Base-by-base conservation (phyloP, 176 grass and related monocot genomes). In the Oryza glumipatula region DNA sequence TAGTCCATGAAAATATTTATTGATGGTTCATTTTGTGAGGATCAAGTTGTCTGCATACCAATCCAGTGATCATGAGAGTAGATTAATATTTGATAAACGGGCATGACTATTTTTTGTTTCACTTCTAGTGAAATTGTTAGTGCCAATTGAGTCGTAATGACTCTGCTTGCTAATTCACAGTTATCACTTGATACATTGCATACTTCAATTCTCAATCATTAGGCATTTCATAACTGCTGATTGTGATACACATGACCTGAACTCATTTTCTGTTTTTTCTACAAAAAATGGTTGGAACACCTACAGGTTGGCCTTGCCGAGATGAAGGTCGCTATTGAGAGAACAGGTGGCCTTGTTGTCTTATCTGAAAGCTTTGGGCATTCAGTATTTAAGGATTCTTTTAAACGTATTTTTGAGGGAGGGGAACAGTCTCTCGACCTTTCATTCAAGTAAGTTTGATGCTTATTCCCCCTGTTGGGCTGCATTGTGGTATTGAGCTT, bases 281-380 rank as follows among this genome's bases (percentile, higher is more conserved):
- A 63, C n/a, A 63, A 63, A 63, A 63, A 36, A 65, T 86, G 46
- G 83, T 83, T 89, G 67, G 28, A 80, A 86, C 44, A 46, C 63
- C 19, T 70, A 60, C 78, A 99, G 96, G 93, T 99, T 76, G 96
- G 96, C 44, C 77, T 96, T 84, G 93, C 96, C 1, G 96, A 99
- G 88, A 99, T 99, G 93, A 99, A 99, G 89, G 88, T 96, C 78
- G 85, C 86, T 51, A 92, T 99, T 79, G 96, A 99, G 87, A 94
- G 96, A 93, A 99, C 96, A 68, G 93, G 96, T 82, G 96, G 96
- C 13, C 94, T 99, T 85, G 96, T 99, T 76, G 93, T 99, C 74
- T 85, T 99, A 36, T 93, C 96, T 83, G 96, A 99, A 90, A 99
- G 96, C 90, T 99, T 96, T 89, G 96, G 96, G 24, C 96, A 99